Evolutionary conservation across 805 yeast genomes (phyloP).

Genomic region (Candida orba): DNA sequence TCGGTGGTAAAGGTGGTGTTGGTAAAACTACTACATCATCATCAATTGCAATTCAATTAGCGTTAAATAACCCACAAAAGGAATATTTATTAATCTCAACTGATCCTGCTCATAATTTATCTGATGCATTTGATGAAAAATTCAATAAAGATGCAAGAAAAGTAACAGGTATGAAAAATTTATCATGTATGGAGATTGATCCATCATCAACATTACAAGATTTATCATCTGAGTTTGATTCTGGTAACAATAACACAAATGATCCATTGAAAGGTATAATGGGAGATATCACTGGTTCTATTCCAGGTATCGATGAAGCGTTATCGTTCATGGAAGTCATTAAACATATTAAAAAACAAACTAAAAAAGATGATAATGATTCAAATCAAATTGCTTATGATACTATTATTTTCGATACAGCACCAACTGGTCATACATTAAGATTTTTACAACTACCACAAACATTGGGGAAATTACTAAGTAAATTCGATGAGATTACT

Average conservation of each 20-base stretch:
- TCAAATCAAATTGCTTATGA: conserved; percentile 47
- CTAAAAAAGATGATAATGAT: conserved; percentile 23
- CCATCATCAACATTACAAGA: conserved; percentile 92
- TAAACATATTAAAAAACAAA: conserved; percentile 86
- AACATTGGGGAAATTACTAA: conserved; percentile 78
- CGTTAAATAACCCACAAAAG: conserved; percentile 69
- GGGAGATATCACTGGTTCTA: conserved; percentile 88
- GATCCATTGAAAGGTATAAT: conserved; percentile 64
- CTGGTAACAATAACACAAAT: conserved; percentile 25
- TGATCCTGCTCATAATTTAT: conserved; percentile 96
- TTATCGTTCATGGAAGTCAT: conserved; percentile 95
- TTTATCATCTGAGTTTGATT: conserved; percentile 47
- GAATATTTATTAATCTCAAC: conserved; percentile 87
- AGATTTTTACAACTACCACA: conserved; percentile 93
- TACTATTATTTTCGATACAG: conserved; percentile 96
- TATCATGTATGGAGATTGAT: conserved; percentile 98
- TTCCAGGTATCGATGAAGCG: conserved; percentile 99
- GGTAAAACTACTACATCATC: conserved; percentile 98
- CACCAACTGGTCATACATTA: conserved; percentile 98
- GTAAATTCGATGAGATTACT: conserved; percentile 80
- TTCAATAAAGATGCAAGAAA: conserved; percentile 94
- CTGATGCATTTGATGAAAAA: conserved; percentile 98
- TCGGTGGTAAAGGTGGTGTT: conserved; percentile 99
- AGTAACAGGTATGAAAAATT: conserved; percentile 81
- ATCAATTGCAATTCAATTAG: conserved; percentile 90